These are phyloP conservation scores for Xylariaceae sp. DNA, from an alignment of 2,329 filamentous ascomycete species.

Conservation along the genomic window DNA sequence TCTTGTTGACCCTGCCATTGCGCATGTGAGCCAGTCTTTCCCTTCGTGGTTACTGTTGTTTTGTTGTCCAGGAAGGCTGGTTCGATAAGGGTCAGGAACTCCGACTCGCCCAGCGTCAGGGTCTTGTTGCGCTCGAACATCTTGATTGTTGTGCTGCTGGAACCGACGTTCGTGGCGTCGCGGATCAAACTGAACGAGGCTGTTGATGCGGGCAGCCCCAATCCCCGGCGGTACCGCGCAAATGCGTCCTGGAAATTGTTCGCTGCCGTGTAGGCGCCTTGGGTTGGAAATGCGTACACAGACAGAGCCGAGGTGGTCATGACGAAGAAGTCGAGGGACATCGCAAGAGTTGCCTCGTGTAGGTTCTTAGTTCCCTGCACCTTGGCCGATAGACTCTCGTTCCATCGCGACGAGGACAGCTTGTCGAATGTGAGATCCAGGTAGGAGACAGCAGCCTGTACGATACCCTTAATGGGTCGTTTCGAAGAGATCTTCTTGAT, in stretches of 20 bases:
- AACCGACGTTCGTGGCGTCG: slow-evolving; percentile 15
- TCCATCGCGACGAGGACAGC: slow-evolving; percentile 18
- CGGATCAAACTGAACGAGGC: slow-evolving; percentile 22
- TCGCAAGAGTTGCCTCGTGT: slow-evolving; percentile 16
- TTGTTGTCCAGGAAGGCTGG: slow-evolving; percentile 21
- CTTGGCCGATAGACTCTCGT: slow-evolving; percentile 22
- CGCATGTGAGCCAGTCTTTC: neutral
- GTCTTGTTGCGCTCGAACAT: slow-evolving; percentile 23
- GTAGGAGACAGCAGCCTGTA: neutral
- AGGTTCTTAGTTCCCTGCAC: slow-evolving; percentile 23
- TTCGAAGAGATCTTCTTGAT: neutral
- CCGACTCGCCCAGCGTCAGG: slow-evolving; percentile 13
- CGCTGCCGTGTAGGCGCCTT: slow-evolving; percentile 25
- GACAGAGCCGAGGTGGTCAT: slow-evolving; percentile 18
- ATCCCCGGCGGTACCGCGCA: slow-evolving; percentile 22
- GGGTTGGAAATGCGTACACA: slow-evolving; percentile 16
- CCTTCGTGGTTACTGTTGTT: neutral
- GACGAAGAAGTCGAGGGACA: slow-evolving; percentile 28
- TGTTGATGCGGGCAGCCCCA: slow-evolving; percentile 24
- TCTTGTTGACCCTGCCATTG: neutral
- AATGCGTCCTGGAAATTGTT: slow-evolving; percentile 30
- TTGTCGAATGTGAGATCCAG: slow-evolving; percentile 3
- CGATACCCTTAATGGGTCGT: neutral
- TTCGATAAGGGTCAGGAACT: slow-evolving; percentile 24
- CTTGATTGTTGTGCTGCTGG: neutral